These are phyloP conservation scores for Phaeosphaeriaceae sp. DNA, from an alignment of 2,329 filamentous ascomycete genomes.

Conservation along the genomic window DNA sequence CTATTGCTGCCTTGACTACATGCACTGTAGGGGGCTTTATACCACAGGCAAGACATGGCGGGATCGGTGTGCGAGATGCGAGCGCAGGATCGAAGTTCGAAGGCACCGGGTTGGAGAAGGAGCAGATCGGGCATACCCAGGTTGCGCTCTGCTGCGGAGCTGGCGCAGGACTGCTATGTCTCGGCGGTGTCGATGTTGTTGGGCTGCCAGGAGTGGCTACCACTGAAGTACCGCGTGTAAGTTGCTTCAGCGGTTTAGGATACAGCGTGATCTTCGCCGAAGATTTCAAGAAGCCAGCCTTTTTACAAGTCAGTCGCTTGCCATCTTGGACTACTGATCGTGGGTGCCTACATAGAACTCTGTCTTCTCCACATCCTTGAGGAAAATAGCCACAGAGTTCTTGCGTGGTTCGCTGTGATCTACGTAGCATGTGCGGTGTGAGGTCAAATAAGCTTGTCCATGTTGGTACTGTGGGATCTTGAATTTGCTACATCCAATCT, in stretches of 20 bases:
- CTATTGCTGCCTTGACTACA: slow-evolving; percentile 85
- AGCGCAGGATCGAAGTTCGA: slow-evolving; percentile 90
- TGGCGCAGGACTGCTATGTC: slow-evolving; percentile 50
- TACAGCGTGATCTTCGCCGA: slow-evolving; percentile 91
- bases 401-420: slow-evolving; percentile 86
- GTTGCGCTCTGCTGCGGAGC: slow-evolving; percentile 70
- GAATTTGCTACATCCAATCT: slow-evolving; percentile 72
- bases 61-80: slow-evolving; percentile 79
- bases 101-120: slow-evolving; percentile 90
- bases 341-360: slow-evolving; percentile 67
- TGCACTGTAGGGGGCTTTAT: slow-evolving; percentile 88
- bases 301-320: slow-evolving; percentile 19
- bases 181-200: slow-evolving; percentile 38
- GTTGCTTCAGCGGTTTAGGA: slow-evolving; percentile 78
- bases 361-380: slow-evolving; percentile 89
- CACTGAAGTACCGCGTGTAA: slow-evolving; percentile 60
- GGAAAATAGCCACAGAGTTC: slow-evolving; percentile 82
- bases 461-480: slow-evolving; percentile 95
- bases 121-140: slow-evolving; percentile 96
- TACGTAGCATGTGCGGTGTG: slow-evolving; percentile 94
- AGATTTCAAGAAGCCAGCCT: slow-evolving; percentile 93
- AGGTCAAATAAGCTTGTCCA: slow-evolving; percentile 95
- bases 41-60: slow-evolving; percentile 90
- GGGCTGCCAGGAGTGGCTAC: slow-evolving; percentile 49
- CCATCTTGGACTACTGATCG: not conserved